Evolutionary conservation across 495 filamentous ascomycete genomes (phyloP).

Genomic region (Pseudomonodictys pantanalensis): DNA sequence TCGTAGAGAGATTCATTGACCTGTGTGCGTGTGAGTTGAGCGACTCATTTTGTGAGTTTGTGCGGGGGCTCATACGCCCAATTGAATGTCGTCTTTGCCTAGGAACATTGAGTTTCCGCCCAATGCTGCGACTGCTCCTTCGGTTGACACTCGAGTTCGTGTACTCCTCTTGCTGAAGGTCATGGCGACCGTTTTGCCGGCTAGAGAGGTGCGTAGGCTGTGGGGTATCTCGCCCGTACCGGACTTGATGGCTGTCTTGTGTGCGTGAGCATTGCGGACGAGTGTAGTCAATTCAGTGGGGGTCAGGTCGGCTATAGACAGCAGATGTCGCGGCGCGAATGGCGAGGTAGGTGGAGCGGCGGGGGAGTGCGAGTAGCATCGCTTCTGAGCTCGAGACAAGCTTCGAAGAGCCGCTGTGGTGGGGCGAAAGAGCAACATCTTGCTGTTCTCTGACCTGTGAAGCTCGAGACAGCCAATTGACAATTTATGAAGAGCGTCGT

Average conservation of each 20-base stretch:
- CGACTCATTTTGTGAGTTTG: not conserved
- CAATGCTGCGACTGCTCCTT: slow-evolving; percentile 76
- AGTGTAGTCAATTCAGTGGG: slow-evolving; percentile 74
- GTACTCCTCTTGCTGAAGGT: slow-evolving; percentile 95
- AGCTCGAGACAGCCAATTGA: slow-evolving; percentile 18
- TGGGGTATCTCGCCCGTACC: slow-evolving; percentile 57
- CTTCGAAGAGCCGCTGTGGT: slow-evolving; percentile 22
- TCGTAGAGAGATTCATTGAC: slow-evolving; percentile 90
- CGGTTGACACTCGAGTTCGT: slow-evolving; percentile 86
- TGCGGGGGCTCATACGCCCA: slow-evolving; percentile 59
- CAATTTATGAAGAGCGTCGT: slow-evolving; percentile 6
- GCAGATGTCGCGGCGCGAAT: slow-evolving; percentile 60
- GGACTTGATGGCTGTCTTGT: slow-evolving; percentile 77
- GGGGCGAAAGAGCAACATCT: slow-evolving; percentile 28
- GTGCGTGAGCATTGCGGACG: slow-evolving; percentile 70
- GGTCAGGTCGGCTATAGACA: slow-evolving; percentile 84
- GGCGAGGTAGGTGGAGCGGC: slow-evolving; percentile 33
- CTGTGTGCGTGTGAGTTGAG: slow-evolving; percentile 38
- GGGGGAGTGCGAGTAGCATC: slow-evolving; percentile 19
- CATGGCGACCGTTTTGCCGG: slow-evolving; percentile 84
- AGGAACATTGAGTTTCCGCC: slow-evolving; percentile 96
- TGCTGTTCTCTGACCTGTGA: not conserved
- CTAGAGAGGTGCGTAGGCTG: slow-evolving; percentile 53
- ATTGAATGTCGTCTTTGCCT: slow-evolving; percentile 89
- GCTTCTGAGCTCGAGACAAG: slow-evolving; percentile 20